Evolutionary conservation across 1,284 basidiomycete species (phyloP).

Genomic region (Tylopilus sp.): DNA sequence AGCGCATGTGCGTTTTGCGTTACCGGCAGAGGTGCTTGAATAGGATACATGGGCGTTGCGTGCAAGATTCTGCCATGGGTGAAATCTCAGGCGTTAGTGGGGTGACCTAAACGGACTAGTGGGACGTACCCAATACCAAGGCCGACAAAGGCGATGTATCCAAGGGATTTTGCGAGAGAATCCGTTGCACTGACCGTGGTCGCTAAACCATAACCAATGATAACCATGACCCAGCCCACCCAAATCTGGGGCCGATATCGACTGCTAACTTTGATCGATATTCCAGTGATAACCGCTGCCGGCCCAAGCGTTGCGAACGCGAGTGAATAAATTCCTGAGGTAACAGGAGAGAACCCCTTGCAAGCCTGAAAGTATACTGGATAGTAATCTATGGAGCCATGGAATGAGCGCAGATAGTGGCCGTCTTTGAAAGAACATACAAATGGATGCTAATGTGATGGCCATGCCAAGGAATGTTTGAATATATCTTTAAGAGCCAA

Average conservation of each 20-base stretch:
- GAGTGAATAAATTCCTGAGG: slow-evolving; percentile 19
- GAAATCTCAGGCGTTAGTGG: neutral
- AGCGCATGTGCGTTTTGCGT: slow-evolving; percentile 44
- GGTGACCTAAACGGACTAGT: too few species aligned
- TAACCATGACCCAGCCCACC: slow-evolving; percentile 9
- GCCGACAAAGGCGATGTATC: slow-evolving; percentile 3
- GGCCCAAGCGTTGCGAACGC: slow-evolving; percentile 10
- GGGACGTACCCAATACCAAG: slow-evolving; percentile 16
- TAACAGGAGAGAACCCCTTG: slow-evolving; percentile 15
- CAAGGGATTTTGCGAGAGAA: slow-evolving; percentile 4
- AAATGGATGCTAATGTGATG: neutral
- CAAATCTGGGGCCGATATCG: slow-evolving; percentile 21
- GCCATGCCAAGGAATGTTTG: slow-evolving; percentile 12
- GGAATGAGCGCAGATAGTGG: neutral
- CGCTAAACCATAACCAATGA: slow-evolving; percentile 12
- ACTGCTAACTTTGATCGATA: slow-evolving; percentile 11
- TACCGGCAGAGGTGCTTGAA: slow-evolving; percentile 49
- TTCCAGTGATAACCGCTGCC: neutral
- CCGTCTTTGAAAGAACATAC: slow-evolving; percentile 8
- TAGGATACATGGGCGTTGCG: slow-evolving; percentile 26
- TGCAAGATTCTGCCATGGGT: neutral
- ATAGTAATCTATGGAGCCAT: slow-evolving; percentile 11
- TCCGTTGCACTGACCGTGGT: slow-evolving; percentile 6
- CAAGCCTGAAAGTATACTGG: slow-evolving; percentile 28
- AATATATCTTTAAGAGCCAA: slow-evolving; percentile 17